Evolutionary conservation across 495 filamentous ascomycete species (phyloP), one percentile per base, ranked within the genome.

Genomic region (Acidomyces sp.): DNA sequence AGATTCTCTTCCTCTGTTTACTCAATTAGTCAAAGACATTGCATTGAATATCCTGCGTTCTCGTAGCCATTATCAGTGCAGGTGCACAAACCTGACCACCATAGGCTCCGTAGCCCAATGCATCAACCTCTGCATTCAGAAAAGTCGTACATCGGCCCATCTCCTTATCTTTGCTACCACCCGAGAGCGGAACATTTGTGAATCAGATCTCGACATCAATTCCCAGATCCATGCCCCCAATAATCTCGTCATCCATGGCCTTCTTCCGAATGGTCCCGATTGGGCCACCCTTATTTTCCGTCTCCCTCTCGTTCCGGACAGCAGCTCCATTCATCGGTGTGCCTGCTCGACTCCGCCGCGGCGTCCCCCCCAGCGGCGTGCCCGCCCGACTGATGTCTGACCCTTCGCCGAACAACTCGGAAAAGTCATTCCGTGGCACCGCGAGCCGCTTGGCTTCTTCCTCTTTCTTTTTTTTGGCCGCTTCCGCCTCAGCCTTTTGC

Each of bases 311-410:
- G 47, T 58, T 51, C 42, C 43, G 36, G 7, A 23, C 33, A 12
- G 25, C 25, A 17, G 25, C 7, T 29, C 32, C 37, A 16, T 27
- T 27, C 25, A 46, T 27, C 17, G 60, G 56, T 34, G 56, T 56
- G 15, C 43, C 46, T 19, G 43, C 42, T 28, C 50, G 25, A 25
- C 37, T 43, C 16, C 48, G 64, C 42, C 51, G 59, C 4, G 62
- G 46, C 13, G 62, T 63, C n/a, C 43, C 57, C 3, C 56, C 63
- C 18, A 43, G 37, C 16, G 75, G 66, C 10, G 69, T 75, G 10
- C 48, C 63, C 35, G 66, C 63, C 11, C 63, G 63, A 29, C 63
- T 70, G 26, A 55, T 59, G 32, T 63, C 63, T 22, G 56, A 62
- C 7, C 48, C 52, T n/a, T 57, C 57, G 2, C 42, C 43, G 31